Conservation (phyloP, 1,284 basidiomycete genomes). For the Ceratobasidium theobromae region DNA sequence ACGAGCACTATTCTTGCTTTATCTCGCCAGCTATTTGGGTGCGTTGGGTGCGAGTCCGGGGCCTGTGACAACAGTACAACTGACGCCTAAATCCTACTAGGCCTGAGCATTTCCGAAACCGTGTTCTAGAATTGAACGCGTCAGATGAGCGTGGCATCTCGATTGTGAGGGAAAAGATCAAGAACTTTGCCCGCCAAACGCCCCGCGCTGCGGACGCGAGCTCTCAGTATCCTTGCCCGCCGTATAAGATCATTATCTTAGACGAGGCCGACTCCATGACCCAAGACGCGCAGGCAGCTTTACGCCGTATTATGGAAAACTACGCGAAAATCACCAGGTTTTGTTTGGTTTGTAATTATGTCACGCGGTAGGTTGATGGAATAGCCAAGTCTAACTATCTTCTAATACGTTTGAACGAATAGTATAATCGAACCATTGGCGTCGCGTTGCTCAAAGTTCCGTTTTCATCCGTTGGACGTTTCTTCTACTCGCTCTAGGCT, state of each 20-base stretch:
- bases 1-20: conserved; percentile 98
- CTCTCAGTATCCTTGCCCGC: conserved; percentile 93
- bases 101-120: conserved; percentile 90
- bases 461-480: conserved; percentile 90
- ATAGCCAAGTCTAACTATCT: not conserved
- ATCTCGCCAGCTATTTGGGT: conserved; percentile 94
- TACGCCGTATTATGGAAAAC: conserved; percentile 98
- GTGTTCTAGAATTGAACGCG: conserved; percentile 98
- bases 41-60: conserved; percentile 39
- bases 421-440: conserved; percentile 99
- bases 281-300: conserved; percentile 95
- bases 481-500: conserved; percentile 76
- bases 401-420: conserved; percentile 9
- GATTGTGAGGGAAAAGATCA: conserved; percentile 98
- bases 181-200: conserved; percentile 95
- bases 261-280: conserved; percentile 99
- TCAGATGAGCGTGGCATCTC: conserved; percentile 97
- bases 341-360: conserved; percentile 99
- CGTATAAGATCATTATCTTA: conserved; percentile 98
- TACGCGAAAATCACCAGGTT: conserved; percentile 97
- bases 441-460: conserved; percentile 99
- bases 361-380: conserved; percentile 74
- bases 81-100: conserved; percentile 48
- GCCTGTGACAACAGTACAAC: conserved; percentile 26
- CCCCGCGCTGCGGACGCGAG: conserved; percentile 74